Percentiles rank a stretch among this genome's conserved stretches.
phyloP scores from a whole-genome alignment of 257 asterid species.

The Solanum medicagineum region DNA sequence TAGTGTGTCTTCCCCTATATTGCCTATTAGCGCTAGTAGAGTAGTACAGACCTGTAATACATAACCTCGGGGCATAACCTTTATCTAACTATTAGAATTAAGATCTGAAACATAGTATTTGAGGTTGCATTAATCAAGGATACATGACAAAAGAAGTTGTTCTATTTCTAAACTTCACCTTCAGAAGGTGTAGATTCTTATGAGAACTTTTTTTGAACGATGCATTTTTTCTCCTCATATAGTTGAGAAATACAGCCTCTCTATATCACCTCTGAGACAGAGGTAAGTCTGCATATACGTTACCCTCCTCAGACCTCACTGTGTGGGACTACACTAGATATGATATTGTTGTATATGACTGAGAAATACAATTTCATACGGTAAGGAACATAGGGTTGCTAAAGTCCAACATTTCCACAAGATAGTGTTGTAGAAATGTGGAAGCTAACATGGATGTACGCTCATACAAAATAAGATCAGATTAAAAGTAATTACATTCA shows the following conservation, averaged over 20 bases:
- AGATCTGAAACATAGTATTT: background rate
- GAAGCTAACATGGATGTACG: background rate
- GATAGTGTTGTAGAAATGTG: background rate
- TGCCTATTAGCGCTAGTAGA: background rate
- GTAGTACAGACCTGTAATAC: background rate
- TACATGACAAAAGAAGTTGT: background rate
- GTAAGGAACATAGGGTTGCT: background rate
- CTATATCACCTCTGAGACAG: too few species aligned
- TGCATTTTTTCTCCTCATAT: background rate
- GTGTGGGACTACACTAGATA: too few species aligned
- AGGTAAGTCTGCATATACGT: too few species aligned
- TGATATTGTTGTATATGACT: background rate
- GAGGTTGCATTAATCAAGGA: background rate
- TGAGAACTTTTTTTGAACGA: background rate
- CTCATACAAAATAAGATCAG: background rate
- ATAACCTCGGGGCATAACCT: background rate
- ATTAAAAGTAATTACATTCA: background rate
- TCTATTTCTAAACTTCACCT: background rate
- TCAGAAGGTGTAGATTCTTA: background rate
- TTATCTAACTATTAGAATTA: background rate
- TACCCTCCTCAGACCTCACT: too few species aligned
- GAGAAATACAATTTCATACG: background rate
- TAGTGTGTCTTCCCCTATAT: background rate
- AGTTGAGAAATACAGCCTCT: background rate
- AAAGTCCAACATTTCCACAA: background rate